These are phyloP conservation scores for Corrigiola litoralis DNA, from an alignment of 179 eudicot species.

Conservation along the genomic window DNA sequence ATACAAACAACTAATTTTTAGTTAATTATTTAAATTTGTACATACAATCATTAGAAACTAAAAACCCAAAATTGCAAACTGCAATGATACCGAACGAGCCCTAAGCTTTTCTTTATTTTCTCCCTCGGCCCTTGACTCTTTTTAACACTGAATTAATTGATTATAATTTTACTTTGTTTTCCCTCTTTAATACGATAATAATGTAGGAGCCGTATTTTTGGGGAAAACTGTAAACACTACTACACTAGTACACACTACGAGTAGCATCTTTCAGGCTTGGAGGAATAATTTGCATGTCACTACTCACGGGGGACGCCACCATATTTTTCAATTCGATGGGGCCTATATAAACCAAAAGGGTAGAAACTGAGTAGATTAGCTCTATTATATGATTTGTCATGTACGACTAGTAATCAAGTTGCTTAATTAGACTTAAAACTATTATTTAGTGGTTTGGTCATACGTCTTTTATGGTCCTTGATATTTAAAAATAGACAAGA, in stretches of 20 bases:
- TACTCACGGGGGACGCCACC: too few species aligned
- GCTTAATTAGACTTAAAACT: neutral
- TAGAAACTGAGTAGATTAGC: too few species aligned
- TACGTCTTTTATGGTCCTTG: neutral
- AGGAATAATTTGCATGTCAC: too few species aligned
- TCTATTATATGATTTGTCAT: too few species aligned
- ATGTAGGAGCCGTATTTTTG: too few species aligned
- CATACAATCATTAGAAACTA: neutral
- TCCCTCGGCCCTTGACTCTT: neutral
- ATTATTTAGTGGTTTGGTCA: conserved; percentile 4
- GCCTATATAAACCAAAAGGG: neutral
- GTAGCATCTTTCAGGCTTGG: too few species aligned
- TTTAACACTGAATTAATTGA: neutral
- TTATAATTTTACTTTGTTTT: neutral
- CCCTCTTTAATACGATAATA: neutral
- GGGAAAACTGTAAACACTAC: too few species aligned
- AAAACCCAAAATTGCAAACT: too few species aligned
- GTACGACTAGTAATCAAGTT: neutral
- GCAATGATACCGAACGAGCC: too few species aligned
- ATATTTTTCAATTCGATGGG: too few species aligned
- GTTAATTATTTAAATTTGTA: neutral
- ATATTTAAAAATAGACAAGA: too few species aligned
- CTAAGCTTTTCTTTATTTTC: neutral
- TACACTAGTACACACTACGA: too few species aligned
- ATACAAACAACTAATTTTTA: neutral